phyloP scores from a whole-genome alignment of 1,284 basidiomycete species.

The Melampsora americana region DNA sequence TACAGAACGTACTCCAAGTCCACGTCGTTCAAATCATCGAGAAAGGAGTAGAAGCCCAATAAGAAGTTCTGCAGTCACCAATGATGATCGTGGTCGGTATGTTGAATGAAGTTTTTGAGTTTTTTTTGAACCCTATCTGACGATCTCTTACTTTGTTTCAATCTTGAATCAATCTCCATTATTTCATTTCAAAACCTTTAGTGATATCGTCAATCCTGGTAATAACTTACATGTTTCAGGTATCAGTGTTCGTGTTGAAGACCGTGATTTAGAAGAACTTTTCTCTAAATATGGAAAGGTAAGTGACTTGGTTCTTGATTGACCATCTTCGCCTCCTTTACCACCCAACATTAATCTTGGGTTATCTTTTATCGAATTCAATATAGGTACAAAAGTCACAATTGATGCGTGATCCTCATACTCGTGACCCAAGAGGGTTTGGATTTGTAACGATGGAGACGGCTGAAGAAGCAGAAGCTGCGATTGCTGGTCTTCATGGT shows the following conservation, averaged over 20 bases:
- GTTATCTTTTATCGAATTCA: neutral
- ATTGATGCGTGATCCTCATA: conserved; percentile 96
- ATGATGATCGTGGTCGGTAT: conserved; percentile 39
- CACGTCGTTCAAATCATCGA: conserved; percentile 3
- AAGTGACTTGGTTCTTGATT: conserved; percentile 53
- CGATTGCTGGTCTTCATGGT: conserved; percentile 75
- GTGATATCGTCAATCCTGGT: conserved; percentile 69
- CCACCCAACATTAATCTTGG: neutral
- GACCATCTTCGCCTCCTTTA: neutral
- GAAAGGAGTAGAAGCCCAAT: conserved; percentile 34
- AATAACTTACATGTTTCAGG: conserved; percentile 96
- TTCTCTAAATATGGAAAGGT: conserved; percentile 88
- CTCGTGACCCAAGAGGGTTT: conserved; percentile 91
- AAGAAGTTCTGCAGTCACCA: conserved; percentile 1
- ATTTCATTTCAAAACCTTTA: too few relatives aligned
- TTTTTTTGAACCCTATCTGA: neutral
- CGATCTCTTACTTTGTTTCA: too few relatives aligned
- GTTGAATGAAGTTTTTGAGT: neutral
- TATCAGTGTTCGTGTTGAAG: conserved; percentile 73
- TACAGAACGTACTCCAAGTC: conserved; percentile 19
- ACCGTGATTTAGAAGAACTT: conserved; percentile 76
- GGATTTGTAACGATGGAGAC: conserved; percentile 95
- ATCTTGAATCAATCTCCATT: too few relatives aligned
- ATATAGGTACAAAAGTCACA: conserved; percentile 66
- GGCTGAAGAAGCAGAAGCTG: conserved; percentile 80